Evolutionary conservation across 371 early-diverging fungal species (phyloP), one percentile per base, ranked within the genome.

Genomic region (Chytridium lagenaria): DNA sequence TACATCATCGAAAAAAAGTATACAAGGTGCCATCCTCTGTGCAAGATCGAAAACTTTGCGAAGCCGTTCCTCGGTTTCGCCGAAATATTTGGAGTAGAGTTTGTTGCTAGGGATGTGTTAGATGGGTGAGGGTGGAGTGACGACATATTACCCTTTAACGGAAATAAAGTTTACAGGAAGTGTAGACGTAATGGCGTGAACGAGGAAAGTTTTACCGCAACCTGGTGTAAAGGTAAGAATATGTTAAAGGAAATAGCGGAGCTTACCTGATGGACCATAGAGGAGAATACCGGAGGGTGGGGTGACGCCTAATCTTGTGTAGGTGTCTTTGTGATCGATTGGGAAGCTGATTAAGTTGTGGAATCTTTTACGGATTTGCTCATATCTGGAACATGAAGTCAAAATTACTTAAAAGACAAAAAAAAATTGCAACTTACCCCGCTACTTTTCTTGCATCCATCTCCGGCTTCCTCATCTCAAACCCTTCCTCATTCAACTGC

Each of bases 1-100:
- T 85, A 94, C 86, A 80, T 92, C 95, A 81, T 98, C 99, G 68
- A 97, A 85, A 77, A 97, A 94, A 49, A 98, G 66, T 23, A 97
- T 88, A 76, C 95, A 96, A 0, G 97, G 98, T 19, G 90, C 86
- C 28, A 93, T 81, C 30, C 90, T 80, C 49, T 92, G 90, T 0
- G 99, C 97, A 50, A 87, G 83, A 0, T 89, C 87, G 89, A 97
- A 98, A n/a, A 95, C 70, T 1, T 85, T 77, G 55, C 97, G 86
- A 23, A 98, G 77, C 26, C 85, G 87, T 23, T 86, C 85, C 83
- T 98, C 99, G 0, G 94, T 93, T 68, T 97, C 97, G 30, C 99
- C 99, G 1, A 96, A 85, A 69, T 94, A 94, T 77, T 93, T 93
- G 31, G 93, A 93, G 73, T 90, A 91, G 33, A 95, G 84, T 59